Evolutionary conservation across 495 filamentous ascomycete species (phyloP), one percentile per base, ranked within the genome.

Genomic region (Aspergillus conjunctus): DNA sequence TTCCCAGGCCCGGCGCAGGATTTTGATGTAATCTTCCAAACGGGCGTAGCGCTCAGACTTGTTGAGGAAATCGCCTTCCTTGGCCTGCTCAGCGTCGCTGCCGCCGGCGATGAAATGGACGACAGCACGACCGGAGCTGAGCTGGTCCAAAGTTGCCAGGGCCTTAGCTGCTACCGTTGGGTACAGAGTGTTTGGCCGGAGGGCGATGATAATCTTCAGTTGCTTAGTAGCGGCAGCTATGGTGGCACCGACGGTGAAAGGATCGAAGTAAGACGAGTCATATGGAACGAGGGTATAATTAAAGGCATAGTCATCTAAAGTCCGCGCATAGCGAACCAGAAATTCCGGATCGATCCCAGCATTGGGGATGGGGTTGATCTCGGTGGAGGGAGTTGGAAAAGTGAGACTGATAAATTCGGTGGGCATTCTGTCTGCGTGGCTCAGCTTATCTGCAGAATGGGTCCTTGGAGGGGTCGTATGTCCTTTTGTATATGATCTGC

Each of bases 101-200:
- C 81, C 81, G 21, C 81, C 81, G 21, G 81, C 81, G 64, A 84
- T 83, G 57, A 83, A 81, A 59, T 84, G 81, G 50, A 84, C 81
- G 2, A 84, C 81, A 11, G 73, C 80, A 4, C 81, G 79, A 22
- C 81, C 81, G 12, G 51, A 55, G 61, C 75, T 76, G 15, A 84
- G 76, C 63, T 84, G 81, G 56, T 82, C 79, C 0, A 84, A 71
- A 0, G 81, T 84, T 30, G 81, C 79, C 7, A 84, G 74, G n/a
- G 79, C 75, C 61, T 83, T 84, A 51, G 81, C 81, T 2, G 81
- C 81, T 7, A 84, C 80, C 12, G 81, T 84, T 22, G 81, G 81
- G 53, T 81, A 82, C 2, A 83, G 61, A 0, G 81, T 84, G 65
- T 84, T 84, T 14, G 81, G 81, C 0, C 80, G 77, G n/a, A 84